phyloP scores from a whole-genome alignment of 106 monocot genomes.

The Xerophyta viscosa region DNA sequence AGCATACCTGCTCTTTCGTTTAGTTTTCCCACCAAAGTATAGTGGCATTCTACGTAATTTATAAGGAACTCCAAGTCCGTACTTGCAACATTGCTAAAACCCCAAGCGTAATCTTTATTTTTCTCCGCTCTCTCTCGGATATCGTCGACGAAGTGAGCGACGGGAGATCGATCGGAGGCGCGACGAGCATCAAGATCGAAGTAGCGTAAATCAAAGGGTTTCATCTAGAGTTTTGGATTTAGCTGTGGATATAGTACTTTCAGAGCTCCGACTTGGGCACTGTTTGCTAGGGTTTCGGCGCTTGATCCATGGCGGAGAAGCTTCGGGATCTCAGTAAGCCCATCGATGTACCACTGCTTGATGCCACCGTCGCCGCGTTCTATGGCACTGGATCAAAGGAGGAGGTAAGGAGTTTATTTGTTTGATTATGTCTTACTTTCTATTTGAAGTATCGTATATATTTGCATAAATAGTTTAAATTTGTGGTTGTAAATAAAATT shows the following conservation, averaged over 20 bases:
- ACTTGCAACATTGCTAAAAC: not conserved
- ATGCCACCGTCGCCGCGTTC: slow-evolving; percentile 93
- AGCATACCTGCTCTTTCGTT: not conserved
- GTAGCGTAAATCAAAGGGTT: not conserved
- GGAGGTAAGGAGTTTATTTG: too few species aligned
- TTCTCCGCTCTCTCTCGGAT: not conserved
- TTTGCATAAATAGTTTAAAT: too few species aligned
- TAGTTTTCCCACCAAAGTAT: not conserved
- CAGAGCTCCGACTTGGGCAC: not conserved
- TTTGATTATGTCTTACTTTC: too few species aligned
- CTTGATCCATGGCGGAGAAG: slow-evolving; percentile 31
- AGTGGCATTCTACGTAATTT: not conserved
- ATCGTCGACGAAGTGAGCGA: not conserved
- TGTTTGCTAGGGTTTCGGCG: slow-evolving; percentile 1
- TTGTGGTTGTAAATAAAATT: not conserved
- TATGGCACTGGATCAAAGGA: slow-evolving; percentile 99
- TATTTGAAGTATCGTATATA: too few species aligned
- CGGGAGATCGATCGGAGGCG: too few species aligned
- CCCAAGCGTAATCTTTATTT: not conserved
- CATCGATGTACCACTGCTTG: slow-evolving; percentile 87
- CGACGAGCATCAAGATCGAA: too few species aligned
- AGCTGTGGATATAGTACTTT: not conserved
- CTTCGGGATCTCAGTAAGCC: slow-evolving; percentile 68
- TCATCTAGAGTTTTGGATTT: slow-evolving; percentile 1
- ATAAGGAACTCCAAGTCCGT: not conserved